phyloP scores from a whole-genome alignment of 805 yeast species.

The Priceomyces carsonii region DNA sequence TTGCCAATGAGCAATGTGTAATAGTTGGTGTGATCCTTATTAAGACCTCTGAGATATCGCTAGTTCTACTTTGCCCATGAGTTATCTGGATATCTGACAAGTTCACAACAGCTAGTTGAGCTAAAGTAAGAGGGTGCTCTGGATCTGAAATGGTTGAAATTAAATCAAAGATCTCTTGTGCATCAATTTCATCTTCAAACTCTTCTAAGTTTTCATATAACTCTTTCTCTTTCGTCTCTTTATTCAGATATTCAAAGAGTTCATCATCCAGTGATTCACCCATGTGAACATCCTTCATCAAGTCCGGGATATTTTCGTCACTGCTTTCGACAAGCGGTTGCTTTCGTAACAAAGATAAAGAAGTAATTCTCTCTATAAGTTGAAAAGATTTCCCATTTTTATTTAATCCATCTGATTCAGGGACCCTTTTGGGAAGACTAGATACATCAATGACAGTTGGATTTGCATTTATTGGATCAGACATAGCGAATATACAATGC shows the following conservation, averaged over 20 bases:
- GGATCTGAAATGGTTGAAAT: slow-evolving; percentile 91
- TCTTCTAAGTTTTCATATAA: slow-evolving; percentile 28
- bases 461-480: slow-evolving; percentile 87
- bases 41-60: slow-evolving; percentile 66
- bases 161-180: slow-evolving; percentile 87
- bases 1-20: slow-evolving; percentile 95
- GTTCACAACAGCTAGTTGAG: slow-evolving; percentile 92
- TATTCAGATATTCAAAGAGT: too few species aligned
- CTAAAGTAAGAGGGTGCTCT: slow-evolving; percentile 93
- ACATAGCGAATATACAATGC: too few species aligned
- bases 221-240: too few species aligned
- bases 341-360: slow-evolving; percentile 28
- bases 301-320: slow-evolving; percentile 4
- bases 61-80: slow-evolving; percentile 45
- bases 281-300: slow-evolving; percentile 7
- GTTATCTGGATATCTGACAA: slow-evolving; percentile 73
- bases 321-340: not conserved
- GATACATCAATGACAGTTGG: slow-evolving; percentile 80
- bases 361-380: slow-evolving; percentile 26
- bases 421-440: slow-evolving; percentile 69
- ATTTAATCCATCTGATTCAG: slow-evolving; percentile 5
- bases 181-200: slow-evolving; percentile 67
- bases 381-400: slow-evolving; percentile 14
- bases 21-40: slow-evolving; percentile 95
- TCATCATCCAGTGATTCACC: slow-evolving; percentile 4